Base-by-base conservation (phyloP, 2,329 filamentous ascomycete species). In the Macrophomina phaseolina region DNA sequence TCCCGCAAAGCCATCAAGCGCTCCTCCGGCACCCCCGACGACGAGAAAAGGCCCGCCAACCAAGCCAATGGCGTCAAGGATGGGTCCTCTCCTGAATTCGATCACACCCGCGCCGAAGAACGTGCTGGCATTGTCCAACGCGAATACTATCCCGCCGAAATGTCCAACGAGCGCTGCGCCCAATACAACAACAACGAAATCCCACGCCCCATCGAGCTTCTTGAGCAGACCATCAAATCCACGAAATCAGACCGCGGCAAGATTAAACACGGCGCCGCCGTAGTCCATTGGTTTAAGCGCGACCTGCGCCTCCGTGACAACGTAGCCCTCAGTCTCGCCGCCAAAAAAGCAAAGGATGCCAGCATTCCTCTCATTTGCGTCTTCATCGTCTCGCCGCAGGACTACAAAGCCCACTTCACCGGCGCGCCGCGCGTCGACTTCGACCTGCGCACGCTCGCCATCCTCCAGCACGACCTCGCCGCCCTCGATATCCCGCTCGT, bases 221-320 rank as follows among this genome's bases (percentile, higher is more conserved):
- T 97, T 2, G 76, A 87, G 5, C 76, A 81, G 0, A 88, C 89
- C 0, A 82, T 93, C 5, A 75, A 83, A 30, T 85, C 89, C 1
- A 95, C 92, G 0, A 78, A 82, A 2, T 72, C 78, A 0, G 76
- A 79, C 42, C 84, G 91, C 8, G 80, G 83, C 34, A 77, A 80
- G 1, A 83, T 91, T 12, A 69, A 79, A 1, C 80, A 84, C 0
- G 86, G 86, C 36, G 81, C 86, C 16, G 87, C 89, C 0, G 90
- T 97, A 0, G 86, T 97, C 0, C 92, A 97, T 78, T 97, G 93
- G 93, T 97, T 94, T 82, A 96, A 95, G 79, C 88, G 87, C 73
- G 94, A 97, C 76, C 79, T 97, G 61, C 86, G 93, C 2, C 83
- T 86, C 1, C 77, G 80, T 0, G 94, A 97, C 76, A 97, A 97